These are phyloP conservation scores for Tirmania nivea DNA, from an alignment of 495 filamentous ascomycete species.

Conservation along the genomic window DNA sequence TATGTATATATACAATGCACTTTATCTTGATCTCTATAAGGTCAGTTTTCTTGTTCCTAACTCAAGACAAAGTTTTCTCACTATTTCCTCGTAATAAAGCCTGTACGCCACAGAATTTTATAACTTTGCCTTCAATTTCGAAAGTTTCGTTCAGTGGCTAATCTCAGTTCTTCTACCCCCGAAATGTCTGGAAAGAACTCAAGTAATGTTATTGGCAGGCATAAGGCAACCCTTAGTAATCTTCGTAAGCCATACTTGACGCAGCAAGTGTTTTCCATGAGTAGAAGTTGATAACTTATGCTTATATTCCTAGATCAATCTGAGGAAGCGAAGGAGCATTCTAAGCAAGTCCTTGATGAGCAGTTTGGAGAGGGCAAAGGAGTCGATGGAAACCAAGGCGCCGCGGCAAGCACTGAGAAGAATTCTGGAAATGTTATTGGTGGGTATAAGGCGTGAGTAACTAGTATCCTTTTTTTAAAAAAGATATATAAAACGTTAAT, in stretches of 20 bases:
- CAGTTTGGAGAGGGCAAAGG: conserved; percentile 15
- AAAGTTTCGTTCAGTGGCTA: too few species aligned
- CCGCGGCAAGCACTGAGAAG: conserved; percentile 14
- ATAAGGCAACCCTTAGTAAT: conserved; percentile 29
- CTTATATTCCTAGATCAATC: conserved; percentile 21
- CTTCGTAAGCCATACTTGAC: conserved; percentile 19
- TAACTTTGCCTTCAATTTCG: too few species aligned
- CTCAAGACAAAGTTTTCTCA: too few species aligned
- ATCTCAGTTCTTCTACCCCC: too few species aligned
- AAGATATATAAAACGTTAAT: too few species aligned
- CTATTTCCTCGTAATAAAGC: too few species aligned
- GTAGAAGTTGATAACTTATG: too few species aligned
- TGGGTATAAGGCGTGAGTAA: conserved; percentile 25
- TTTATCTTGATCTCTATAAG: too few species aligned
- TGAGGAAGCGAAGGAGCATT: conserved; percentile 25
- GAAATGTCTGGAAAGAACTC: conserved; percentile 8
- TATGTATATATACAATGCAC: too few species aligned
- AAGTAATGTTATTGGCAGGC: conserved; percentile 27
- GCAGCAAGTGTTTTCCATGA: neutral
- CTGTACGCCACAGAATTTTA: too few species aligned
- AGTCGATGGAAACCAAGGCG: conserved; percentile 2
- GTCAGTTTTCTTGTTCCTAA: too few species aligned
- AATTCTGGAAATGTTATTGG: conserved; percentile 24
- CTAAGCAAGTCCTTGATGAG: conserved; percentile 24
- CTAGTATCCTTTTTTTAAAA: neutral